Evolutionary conservation across 1,139 yeast species (phyloP).

Genomic region (Komagataea norvegica): DNA sequence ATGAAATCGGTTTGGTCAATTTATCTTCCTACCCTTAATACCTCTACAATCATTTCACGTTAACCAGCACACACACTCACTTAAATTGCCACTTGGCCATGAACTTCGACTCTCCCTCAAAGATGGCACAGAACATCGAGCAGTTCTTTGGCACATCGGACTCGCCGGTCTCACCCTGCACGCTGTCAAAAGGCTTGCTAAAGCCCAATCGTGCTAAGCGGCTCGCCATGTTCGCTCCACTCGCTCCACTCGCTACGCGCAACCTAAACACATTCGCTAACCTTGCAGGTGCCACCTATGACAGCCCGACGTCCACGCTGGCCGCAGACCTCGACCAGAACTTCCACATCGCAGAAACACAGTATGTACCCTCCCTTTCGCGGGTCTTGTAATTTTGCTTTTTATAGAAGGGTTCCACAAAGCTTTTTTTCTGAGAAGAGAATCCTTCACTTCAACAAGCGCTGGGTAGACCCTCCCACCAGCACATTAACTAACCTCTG

Average conservation of each 20-base stretch:
- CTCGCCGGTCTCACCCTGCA: constrained; percentile 28
- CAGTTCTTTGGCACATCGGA: constrained; percentile 13
- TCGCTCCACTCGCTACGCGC: constrained; percentile 14
- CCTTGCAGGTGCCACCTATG: constrained; percentile 25
- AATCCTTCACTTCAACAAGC: no score
- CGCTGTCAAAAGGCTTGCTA: constrained; percentile 17
- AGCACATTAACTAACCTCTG: background rate
- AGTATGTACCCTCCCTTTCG: background rate
- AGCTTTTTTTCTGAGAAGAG: no score
- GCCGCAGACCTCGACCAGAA: constrained; percentile 45
- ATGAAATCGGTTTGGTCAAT: background rate
- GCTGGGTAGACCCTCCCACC: no score
- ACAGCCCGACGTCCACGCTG: constrained; percentile 39
- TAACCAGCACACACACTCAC: background rate
- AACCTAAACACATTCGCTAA: constrained; percentile 30
- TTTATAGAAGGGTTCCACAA: no score
- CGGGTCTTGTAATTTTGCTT: no score
- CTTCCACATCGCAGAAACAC: constrained; percentile 34
- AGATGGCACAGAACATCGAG: constrained; percentile 22
- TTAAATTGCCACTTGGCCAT: constrained; percentile 5
- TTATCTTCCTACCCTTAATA: background rate
- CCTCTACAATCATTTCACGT: background rate
- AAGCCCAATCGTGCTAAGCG: no score
- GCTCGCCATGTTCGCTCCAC: no score
- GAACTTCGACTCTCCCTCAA: constrained; percentile 25